A percentile compares a stretch with the other conserved stretches of the same genome.
These are phyloP conservation scores for Leishmania tarentolae DNA, from an alignment of 208 protist genomes.

Conservation along the genomic window DNA sequence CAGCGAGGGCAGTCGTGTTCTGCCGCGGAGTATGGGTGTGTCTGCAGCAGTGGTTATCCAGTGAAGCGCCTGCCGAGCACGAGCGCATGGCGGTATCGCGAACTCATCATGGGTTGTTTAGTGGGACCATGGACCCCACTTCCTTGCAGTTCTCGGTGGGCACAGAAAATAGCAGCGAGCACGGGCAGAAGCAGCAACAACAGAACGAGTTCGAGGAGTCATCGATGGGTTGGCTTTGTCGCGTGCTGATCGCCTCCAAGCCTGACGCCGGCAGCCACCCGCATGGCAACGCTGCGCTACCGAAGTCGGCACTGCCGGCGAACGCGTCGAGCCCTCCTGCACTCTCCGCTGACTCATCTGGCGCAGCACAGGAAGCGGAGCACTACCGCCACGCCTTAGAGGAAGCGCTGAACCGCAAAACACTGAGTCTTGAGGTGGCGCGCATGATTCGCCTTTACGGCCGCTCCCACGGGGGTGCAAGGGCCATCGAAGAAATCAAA, in stretches of 20 bases:
- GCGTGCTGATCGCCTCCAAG: conserved; percentile 4
- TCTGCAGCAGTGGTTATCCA: conserved; percentile 25
- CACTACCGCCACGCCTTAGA: conserved; percentile 20
- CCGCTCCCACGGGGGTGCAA: conserved; percentile 32
- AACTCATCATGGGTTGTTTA: not conserved
- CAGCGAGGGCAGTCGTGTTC: conserved; percentile 48
- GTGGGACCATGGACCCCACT: not conserved
- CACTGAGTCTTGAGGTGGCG: conserved; percentile 43
- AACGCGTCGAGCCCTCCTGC: not conserved
- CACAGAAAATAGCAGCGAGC: not conserved
- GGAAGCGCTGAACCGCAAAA: conserved; percentile 31
- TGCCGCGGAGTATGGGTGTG: conserved; percentile 39
- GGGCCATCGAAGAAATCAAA: conserved; percentile 52
- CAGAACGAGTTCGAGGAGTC: not conserved
- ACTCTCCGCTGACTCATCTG: not conserved
- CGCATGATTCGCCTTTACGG: conserved; percentile 55
- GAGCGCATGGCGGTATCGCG: conserved; percentile 4
- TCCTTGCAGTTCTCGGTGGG: not conserved
- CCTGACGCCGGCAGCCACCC: not conserved
- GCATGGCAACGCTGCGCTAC: not conserved
- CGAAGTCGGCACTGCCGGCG: not conserved
- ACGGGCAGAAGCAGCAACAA: conserved; percentile 1
- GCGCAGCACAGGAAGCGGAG: not conserved
- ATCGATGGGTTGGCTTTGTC: conserved; percentile 28
- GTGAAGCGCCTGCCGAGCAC: conserved; percentile 5